phyloP scores from a whole-genome alignment of 106 monocot species.

The Allium cepa region DNA sequence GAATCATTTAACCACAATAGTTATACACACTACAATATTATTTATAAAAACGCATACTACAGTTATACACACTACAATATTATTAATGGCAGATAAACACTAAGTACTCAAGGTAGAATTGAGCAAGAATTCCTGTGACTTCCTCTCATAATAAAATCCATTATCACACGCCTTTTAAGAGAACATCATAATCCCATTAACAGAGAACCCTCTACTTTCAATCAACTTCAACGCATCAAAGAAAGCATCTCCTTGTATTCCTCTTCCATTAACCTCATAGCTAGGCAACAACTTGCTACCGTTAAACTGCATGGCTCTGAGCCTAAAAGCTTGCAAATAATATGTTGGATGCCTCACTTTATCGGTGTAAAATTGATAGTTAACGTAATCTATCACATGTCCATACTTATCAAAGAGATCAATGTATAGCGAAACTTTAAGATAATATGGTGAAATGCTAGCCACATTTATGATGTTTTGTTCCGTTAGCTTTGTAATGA shows the following conservation, averaged over 20 bases:
- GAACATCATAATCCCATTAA: conserved; percentile 27
- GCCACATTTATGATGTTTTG: conserved; percentile 14
- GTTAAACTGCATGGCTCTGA: conserved; percentile 17
- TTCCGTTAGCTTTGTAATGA: conserved; percentile 22
- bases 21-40: no score
- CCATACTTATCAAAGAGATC: conserved; percentile 11
- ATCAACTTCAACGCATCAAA: conserved; percentile 17
- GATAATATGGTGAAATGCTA: conserved; percentile 23
- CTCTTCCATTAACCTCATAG: conserved; percentile 27
- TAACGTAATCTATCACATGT: conserved; percentile 25
- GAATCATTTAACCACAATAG: no score
- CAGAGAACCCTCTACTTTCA: conserved; percentile 12
- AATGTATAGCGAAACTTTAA: conserved; percentile 8
- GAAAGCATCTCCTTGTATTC: conserved; percentile 26
- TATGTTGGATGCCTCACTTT: background rate
- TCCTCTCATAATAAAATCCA: conserved; percentile 26
- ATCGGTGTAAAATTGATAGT: conserved; percentile 34
- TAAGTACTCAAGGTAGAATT: conserved; percentile 6
- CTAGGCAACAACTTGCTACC: conserved; percentile 26
- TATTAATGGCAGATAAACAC: background rate
- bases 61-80: no score
- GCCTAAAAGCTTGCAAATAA: conserved; percentile 18
- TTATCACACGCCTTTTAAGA: conserved; percentile 20
- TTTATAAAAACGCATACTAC: no score
- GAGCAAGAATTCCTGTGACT: conserved; percentile 25